Evolutionary conservation across 202 grass and related monocot genomes (phyloP), one percentile per base, ranked within the genome.

Genomic region (Panicum virgatum): DNA sequence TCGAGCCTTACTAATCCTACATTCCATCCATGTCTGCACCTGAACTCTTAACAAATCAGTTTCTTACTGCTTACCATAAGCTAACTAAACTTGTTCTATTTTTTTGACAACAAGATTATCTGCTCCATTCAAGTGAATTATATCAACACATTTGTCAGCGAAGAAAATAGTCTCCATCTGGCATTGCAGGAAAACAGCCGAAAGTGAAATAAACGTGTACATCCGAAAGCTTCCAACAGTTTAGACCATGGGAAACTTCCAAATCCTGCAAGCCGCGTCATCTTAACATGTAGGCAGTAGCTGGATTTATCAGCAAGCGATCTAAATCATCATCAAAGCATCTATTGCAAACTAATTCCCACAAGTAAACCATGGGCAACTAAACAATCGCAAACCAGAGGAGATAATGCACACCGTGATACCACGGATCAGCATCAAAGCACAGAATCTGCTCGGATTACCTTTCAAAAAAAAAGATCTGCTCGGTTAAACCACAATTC

Each of bases 11-110:
- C 8, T 27, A 3, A 70, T 19, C 16, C 6, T 2, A 20, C 26
- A 71, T 46, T 56, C 42, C 38, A 60, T 81, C 22, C 34, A 71
- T 18, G 26, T 6, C 6, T 46, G 39, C 39, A 30, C 6, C 4
- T 38, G 32, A 66, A 67, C 8, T 16, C 16, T 66, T 7, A 25
- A 47, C 6, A 72, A 62, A 72, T 16, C 14, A 50, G 3, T 72
- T 26, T 52, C 19, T 4, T 15, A 62, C 5, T 10, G 12, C 7
- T 18, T 0, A n/a, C 10, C 30, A 9, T 23, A 66, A 5, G 3
- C 72, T 72, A 82, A 25, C 20, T 27, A 82, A 73, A 56, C 7
- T 1, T 82, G 45, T 47, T 45, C 13, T 76, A 15, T 11, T 20
- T 16, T 74, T 39, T 58, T n/a, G n/a, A 58, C 3, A 1, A 57